Evolutionary conservation across 768 basidiomycete genomes (phyloP).

Genomic region (Coprinellus aureogranulatus): DNA sequence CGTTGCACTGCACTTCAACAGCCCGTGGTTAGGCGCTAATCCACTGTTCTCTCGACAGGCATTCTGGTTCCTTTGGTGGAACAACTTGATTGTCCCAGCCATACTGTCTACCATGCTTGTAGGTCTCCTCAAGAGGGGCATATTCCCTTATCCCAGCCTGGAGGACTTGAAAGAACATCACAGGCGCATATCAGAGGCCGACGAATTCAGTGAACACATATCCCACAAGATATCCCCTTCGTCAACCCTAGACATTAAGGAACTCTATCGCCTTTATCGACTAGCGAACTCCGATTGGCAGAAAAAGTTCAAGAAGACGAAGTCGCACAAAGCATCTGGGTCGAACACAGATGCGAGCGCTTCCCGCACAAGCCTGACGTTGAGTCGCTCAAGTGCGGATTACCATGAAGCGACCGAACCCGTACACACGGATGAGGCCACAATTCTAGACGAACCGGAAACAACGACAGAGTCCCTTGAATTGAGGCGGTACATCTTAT

Average conservation of each 20-base stretch:
- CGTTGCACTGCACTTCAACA: slow-evolving; percentile 19
- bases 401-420: not conserved
- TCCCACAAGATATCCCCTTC: slow-evolving; percentile 44
- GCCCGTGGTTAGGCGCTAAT: not conserved
- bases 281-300: slow-evolving; percentile 38
- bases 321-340: slow-evolving; percentile 13
- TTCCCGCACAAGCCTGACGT: too few relatives aligned
- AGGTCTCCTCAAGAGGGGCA: slow-evolving; percentile 44
- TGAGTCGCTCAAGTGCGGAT: not conserved
- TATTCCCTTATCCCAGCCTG: slow-evolving; percentile 56
- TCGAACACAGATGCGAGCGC: not conserved
- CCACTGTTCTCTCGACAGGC: slow-evolving; percentile 29
- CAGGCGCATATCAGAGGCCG: slow-evolving; percentile 45
- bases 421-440: slow-evolving; percentile 3
- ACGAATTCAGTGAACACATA: slow-evolving; percentile 50
- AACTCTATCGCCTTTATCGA: slow-evolving; percentile 53
- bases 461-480: slow-evolving; percentile 38
- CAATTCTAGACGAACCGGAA: slow-evolving; percentile 28
- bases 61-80: slow-evolving; percentile 66
- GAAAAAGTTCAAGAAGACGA: slow-evolving; percentile 30
- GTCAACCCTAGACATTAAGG: slow-evolving; percentile 46
- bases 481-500: slow-evolving; percentile 32
- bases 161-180: slow-evolving; percentile 53
- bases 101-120: slow-evolving; percentile 48
- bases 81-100: slow-evolving; percentile 53